Evolutionary conservation across 768 basidiomycete genomes (phyloP).

Genomic region (Rhodosporidiobolus odoratus): DNA sequence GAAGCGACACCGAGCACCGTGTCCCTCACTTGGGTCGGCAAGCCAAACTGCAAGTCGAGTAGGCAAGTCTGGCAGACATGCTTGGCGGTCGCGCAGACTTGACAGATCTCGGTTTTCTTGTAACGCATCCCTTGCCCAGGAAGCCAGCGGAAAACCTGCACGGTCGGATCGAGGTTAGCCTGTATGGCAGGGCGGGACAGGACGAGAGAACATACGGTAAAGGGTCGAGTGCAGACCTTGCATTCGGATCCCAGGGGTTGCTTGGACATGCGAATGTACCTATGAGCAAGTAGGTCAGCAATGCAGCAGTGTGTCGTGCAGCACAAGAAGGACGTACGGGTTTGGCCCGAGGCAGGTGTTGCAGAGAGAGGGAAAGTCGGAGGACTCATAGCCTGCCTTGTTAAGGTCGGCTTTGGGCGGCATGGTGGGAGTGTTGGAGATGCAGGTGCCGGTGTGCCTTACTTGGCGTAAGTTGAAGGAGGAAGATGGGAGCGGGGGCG

Average conservation of each 20-base stretch:
- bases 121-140: slow-evolving; percentile 85
- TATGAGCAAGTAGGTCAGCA: slow-evolving; percentile 71
- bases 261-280: slow-evolving; percentile 95
- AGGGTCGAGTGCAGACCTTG: slow-evolving; percentile 85
- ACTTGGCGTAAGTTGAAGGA: too few species aligned
- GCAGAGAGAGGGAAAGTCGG: slow-evolving; percentile 81
- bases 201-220: slow-evolving; percentile 20
- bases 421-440: slow-evolving; percentile 24
- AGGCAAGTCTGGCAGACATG: slow-evolving; percentile 90
- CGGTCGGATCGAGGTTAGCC: slow-evolving; percentile 52
- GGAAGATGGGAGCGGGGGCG: too few species aligned
- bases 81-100: slow-evolving; percentile 79
- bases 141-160: slow-evolving; percentile 87
- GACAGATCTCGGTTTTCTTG: slow-evolving; percentile 96
- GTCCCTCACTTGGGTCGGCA: slow-evolving; percentile 95
- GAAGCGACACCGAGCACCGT: slow-evolving; percentile 74
- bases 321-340: neutral
- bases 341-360: slow-evolving; percentile 67
- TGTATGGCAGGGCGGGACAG: too few species aligned
- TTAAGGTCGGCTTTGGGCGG: slow-evolving; percentile 60
- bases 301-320: slow-evolving; percentile 1
- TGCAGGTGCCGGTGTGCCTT: too few species aligned
- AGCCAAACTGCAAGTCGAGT: slow-evolving; percentile 87
- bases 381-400: slow-evolving; percentile 90
- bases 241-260: slow-evolving; percentile 94